Evolutionary conservation across 225 moss, liverwort and hornwort species (phyloP), one percentile per base, ranked within the genome.

Genomic region (Pseudoscleropodium purum): DNA sequence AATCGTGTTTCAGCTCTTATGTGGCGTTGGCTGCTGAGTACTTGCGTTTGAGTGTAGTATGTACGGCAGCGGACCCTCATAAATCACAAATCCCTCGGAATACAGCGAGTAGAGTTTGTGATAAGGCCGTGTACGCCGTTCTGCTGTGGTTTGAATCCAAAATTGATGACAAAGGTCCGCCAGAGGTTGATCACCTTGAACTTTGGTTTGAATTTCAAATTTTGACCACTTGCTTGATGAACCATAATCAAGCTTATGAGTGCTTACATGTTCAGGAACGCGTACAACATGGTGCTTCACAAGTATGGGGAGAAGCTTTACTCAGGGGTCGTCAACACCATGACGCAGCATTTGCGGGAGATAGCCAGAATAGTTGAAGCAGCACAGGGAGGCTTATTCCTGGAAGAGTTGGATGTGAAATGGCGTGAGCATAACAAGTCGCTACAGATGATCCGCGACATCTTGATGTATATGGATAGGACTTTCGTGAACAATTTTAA

Each of bases 401-500:
- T 94, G 86, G 94, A 94, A 91, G 94, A 94, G 91, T 92, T 94
- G 84, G 94, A 94, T 79, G 93, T 92, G 89, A 94, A 94, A 85
- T 94, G 94, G 94, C 91, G 94, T 47, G 94, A 94, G 90, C 94
- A 94, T 86, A 94, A 94, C 89, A 94, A 94, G 85, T 94, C 94
- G 18, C 81, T 94, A 8, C 94, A 94, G 91, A 94, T 94, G 94
- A 94, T 94, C 82, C 94, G 94, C 60, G 94, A 94, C 89, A 94
- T 94, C 69, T 91, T 94, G 92, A 94, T 94, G 94, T 94, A 94
- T 72, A 94, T 94, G 94, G 94, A 94, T 62, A 93, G 94, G 81
- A 94, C 94, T n/a, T 94, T 92, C 68, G 94, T 94, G 90, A 94
- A 94, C 92, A 94, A 94, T 86, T 94, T 93, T 87, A 94, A 94